These are phyloP conservation scores for Aspergillus nanangensis DNA, from an alignment of 495 filamentous ascomycete genomes.

Conservation along the genomic window DNA sequence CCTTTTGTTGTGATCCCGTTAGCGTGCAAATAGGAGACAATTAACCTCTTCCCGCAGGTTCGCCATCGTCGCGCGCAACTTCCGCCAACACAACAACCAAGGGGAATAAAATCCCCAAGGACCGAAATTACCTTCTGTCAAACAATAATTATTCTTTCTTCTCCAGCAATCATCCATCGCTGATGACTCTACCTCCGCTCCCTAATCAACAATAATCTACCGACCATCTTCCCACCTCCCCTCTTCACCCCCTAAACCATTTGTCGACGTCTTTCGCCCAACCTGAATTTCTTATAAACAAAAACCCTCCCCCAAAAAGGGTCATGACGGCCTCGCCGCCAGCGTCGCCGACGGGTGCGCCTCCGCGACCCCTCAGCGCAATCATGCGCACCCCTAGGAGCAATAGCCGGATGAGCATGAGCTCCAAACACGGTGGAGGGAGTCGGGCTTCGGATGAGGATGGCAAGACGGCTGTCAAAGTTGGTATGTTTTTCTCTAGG, in stretches of 20 bases:
- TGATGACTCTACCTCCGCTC: constrained; percentile 15
- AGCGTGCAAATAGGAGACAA: too few relatives aligned
- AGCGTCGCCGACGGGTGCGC: constrained; percentile 50
- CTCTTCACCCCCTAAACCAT: too few relatives aligned
- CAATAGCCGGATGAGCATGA: constrained; percentile 85
- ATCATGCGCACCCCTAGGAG: constrained; percentile 79
- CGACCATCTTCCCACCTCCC: constrained; percentile 5
- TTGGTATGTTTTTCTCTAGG: constrained; percentile 64
- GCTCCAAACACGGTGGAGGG: constrained; percentile 70
- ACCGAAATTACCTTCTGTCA: too few relatives aligned
- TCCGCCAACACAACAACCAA: too few relatives aligned
- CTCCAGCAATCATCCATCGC: constrained; percentile 8
- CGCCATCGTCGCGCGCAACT: too few relatives aligned
- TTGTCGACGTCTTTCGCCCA: constrained; percentile 15
- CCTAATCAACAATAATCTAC: constrained; percentile 15
- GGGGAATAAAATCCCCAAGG: too few relatives aligned
- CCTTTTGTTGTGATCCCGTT: too few relatives aligned
- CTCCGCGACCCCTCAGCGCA: constrained; percentile 77
- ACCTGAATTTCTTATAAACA: too few relatives aligned
- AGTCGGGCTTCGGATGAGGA: constrained; percentile 94
- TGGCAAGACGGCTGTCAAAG: constrained; percentile 94
- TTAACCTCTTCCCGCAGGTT: too few relatives aligned
- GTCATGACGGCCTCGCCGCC: constrained; percentile 56
- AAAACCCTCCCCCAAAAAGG: too few relatives aligned
- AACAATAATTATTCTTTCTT: constrained; percentile 4